Percentiles rank a stretch among this genome's conserved stretches.
phyloP scores from a whole-genome alignment of 176 grass and related monocot genomes.

The Avena insularis region DNA sequence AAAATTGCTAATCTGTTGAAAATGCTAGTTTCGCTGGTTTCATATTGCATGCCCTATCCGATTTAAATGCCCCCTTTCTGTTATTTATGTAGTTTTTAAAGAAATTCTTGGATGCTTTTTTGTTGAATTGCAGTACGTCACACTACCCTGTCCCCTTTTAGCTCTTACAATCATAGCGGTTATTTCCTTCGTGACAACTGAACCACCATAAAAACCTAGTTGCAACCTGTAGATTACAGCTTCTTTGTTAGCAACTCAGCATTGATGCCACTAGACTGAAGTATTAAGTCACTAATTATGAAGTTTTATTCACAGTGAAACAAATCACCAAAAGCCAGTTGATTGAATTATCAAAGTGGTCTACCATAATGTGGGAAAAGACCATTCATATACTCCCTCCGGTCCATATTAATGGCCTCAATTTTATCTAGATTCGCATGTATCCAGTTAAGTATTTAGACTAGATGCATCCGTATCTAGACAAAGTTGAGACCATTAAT shows the following conservation, averaged over 20 bases:
- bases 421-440: too few species aligned
- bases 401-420: too few species aligned
- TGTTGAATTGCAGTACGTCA: background rate
- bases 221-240: background rate
- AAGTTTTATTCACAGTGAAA: background rate
- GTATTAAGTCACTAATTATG: background rate
- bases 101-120: slow-evolving; percentile 2
- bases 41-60: background rate
- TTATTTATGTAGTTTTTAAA: background rate
- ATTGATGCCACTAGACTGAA: background rate
- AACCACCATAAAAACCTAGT: slow-evolving; percentile 1
- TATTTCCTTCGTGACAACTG: background rate
- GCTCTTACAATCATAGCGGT: background rate
- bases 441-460: too few species aligned
- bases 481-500: too few species aligned
- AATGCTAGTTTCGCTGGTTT: slow-evolving; percentile 8
- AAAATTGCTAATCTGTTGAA: background rate
- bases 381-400: background rate
- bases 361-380: background rate
- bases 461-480: too few species aligned
- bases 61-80: background rate
- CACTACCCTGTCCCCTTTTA: background rate
- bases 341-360: background rate
- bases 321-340: background rate
- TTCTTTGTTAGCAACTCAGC: background rate